These are phyloP conservation scores for Hymenoscyphus linearis DNA, from an alignment of 2,329 filamentous ascomycete genomes.

Conservation along the genomic window DNA sequence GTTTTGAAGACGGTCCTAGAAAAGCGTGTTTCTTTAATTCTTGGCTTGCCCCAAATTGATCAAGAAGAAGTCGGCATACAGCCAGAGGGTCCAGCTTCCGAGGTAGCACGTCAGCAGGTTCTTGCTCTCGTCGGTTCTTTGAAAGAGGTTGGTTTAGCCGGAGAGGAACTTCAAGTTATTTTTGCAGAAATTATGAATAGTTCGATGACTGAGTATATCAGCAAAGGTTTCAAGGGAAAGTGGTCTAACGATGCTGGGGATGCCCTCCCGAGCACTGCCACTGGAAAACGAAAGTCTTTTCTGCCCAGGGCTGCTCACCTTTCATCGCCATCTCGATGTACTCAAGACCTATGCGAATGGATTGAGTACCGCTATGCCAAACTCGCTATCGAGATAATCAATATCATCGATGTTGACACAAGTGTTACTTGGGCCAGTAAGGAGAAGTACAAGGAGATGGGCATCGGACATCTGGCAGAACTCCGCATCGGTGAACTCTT, in stretches of 20 bases:
- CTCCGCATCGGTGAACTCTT: slow-evolving; percentile 69
- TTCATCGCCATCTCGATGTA: slow-evolving; percentile 47
- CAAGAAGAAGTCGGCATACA: slow-evolving; percentile 12
- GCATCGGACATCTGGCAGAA: slow-evolving; percentile 61
- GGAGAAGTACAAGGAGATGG: slow-evolving; percentile 66
- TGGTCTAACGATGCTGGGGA: slow-evolving; percentile 39
- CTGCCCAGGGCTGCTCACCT: slow-evolving; percentile 28
- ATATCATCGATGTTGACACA: slow-evolving; percentile 30
- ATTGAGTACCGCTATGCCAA: slow-evolving; percentile 61
- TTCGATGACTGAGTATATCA: slow-evolving; percentile 59
- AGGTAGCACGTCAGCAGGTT: slow-evolving; percentile 45
- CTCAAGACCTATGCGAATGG: slow-evolving; percentile 59
- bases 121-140: slow-evolving; percentile 53
- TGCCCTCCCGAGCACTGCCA: not conserved
- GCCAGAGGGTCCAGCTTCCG: slow-evolving; percentile 23
- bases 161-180: slow-evolving; percentile 63
- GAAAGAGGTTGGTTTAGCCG: slow-evolving; percentile 60
- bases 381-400: slow-evolving; percentile 57
- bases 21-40: slow-evolving; percentile 46
- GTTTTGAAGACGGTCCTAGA: slow-evolving; percentile 52
- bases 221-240: slow-evolving; percentile 55
- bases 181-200: slow-evolving; percentile 67
- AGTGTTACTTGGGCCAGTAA: slow-evolving; percentile 50
- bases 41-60: slow-evolving; percentile 31
- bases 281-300: slow-evolving; percentile 19